Conservation (phyloP, 2,329 filamentous ascomycete genomes). For the Fusarium praegraminearum region DNA sequence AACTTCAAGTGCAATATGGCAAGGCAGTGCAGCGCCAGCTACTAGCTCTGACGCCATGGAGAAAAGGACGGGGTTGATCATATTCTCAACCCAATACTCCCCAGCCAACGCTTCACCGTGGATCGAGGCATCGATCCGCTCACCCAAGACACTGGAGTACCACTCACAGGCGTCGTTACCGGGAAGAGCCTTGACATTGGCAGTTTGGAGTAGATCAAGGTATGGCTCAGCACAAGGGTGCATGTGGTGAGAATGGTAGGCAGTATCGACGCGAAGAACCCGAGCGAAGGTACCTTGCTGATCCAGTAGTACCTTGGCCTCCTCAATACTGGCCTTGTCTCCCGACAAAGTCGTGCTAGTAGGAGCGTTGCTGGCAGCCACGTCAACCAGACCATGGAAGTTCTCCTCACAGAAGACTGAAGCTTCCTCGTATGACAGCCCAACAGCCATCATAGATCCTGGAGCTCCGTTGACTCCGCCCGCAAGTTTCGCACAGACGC, state of each 20-base stretch:
- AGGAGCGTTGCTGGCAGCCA: slow-evolving; percentile 46
- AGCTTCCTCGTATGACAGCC: slow-evolving; percentile 37
- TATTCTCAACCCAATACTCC: slow-evolving; percentile 47
- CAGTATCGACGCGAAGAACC: slow-evolving; percentile 57
- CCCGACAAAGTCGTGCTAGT: slow-evolving; percentile 49
- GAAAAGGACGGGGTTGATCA: slow-evolving; percentile 44
- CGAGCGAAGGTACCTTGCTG: slow-evolving; percentile 39
- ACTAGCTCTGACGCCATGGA: slow-evolving; percentile 28
- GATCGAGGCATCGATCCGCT: not conserved
- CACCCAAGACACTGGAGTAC: slow-evolving; percentile 34
- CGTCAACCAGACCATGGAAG: slow-evolving; percentile 35
- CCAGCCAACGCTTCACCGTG: not conserved
- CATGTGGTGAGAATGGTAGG: slow-evolving; percentile 66
- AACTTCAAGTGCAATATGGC: slow-evolving; percentile 52
- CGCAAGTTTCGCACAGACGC: slow-evolving; percentile 13
- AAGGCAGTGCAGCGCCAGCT: not conserved
- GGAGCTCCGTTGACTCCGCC: not conserved
- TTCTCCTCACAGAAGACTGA: slow-evolving; percentile 1
- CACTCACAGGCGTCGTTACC: slow-evolving; percentile 6
- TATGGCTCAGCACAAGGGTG: slow-evolving; percentile 30
- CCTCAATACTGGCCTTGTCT: slow-evolving; percentile 45
- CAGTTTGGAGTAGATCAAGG: slow-evolving; percentile 4
- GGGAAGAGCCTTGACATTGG: not conserved
- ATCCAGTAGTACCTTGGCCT: slow-evolving; percentile 39
- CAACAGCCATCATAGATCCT: slow-evolving; percentile 44